A percentile compares a stretch with the other conserved stretches of the same genome.
Conservation (phyloP, 2,329 filamentous ascomycete genomes). For the Trichoderma polysporum region DNA sequence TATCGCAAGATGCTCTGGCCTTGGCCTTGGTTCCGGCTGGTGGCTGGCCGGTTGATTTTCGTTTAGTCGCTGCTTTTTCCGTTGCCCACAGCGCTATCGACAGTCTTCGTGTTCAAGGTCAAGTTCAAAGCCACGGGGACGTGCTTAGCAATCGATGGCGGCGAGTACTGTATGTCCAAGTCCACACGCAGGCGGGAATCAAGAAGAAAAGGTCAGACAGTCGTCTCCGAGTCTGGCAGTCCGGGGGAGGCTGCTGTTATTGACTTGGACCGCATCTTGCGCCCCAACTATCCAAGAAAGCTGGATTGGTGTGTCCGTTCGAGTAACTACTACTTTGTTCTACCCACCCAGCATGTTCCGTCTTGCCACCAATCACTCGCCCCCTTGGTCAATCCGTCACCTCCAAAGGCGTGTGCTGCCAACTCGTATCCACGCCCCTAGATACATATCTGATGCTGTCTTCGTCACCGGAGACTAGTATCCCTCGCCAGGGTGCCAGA, state of each 20-base stretch:
- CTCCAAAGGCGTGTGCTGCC: slow-evolving; percentile 7
- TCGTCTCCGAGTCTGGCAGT: not conserved
- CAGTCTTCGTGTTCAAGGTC: not conserved
- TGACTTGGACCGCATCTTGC: slow-evolving; percentile 9
- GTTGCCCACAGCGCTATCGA: not conserved
- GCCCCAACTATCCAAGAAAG: not conserved
- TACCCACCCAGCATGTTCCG: slow-evolving; percentile 13
- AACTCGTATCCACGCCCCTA: slow-evolving; percentile 17
- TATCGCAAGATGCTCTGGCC: not conserved
- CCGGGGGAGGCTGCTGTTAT: slow-evolving; percentile 14
- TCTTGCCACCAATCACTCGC: slow-evolving; percentile 14
- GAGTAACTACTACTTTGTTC: slow-evolving; percentile 12
- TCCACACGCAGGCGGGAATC: not conserved
- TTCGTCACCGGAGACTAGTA: not conserved
- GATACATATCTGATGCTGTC: slow-evolving; percentile 11
- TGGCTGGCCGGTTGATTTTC: not conserved
- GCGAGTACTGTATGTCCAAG: not conserved
- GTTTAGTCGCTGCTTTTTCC: not conserved
- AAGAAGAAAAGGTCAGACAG: not conserved
- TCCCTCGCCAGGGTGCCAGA: slow-evolving; percentile 13
- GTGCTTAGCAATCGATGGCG: not conserved
- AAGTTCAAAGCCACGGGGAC: not conserved
- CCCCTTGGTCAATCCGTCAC: slow-evolving; percentile 11
- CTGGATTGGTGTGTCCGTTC: not conserved
- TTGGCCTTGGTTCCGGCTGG: not conserved